These are phyloP conservation scores for Psilocybe sp. DNA, from an alignment of 768 basidiomycete species.

Conservation along the genomic window DNA sequence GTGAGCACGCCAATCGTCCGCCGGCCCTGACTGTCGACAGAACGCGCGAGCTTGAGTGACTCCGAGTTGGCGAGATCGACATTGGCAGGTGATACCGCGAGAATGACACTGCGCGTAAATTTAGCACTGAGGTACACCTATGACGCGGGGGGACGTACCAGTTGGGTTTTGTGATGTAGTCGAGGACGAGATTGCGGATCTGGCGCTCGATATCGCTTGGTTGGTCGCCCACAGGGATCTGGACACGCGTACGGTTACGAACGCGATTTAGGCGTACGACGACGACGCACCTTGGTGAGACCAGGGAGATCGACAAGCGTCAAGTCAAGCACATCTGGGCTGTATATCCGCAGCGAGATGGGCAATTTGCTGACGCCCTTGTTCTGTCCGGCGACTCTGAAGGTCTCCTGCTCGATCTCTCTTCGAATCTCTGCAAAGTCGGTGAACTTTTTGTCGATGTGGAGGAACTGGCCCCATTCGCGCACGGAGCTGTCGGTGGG, in stretches of 20 bases:
- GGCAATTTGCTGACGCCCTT: constrained; percentile 97
- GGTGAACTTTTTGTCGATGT: constrained; percentile 94
- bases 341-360: constrained; percentile 93
- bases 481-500: constrained; percentile 51
- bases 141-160: constrained; percentile 49
- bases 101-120: constrained; percentile 68
- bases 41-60: constrained; percentile 92
- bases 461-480: constrained; percentile 98
- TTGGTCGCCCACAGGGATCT: constrained; percentile 97
- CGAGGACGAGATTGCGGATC: constrained; percentile 90
- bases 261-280: neutral
- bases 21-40: constrained; percentile 93
- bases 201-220: constrained; percentile 97
- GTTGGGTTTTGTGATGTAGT: constrained; percentile 96
- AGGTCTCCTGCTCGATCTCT: constrained; percentile 98
- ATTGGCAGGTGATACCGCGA: constrained; percentile 96
- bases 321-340: constrained; percentile 91
- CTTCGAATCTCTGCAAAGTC: constrained; percentile 92
- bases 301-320: constrained; percentile 97
- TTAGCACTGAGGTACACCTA: neutral
- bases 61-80: constrained; percentile 99
- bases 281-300: constrained; percentile 77
- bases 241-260: neutral
- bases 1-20: constrained; percentile 96
- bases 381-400: constrained; percentile 95